Conservation (phyloP, 2,329 filamentous ascomycete species). For the Pseudogymnoascus sp. region DNA sequence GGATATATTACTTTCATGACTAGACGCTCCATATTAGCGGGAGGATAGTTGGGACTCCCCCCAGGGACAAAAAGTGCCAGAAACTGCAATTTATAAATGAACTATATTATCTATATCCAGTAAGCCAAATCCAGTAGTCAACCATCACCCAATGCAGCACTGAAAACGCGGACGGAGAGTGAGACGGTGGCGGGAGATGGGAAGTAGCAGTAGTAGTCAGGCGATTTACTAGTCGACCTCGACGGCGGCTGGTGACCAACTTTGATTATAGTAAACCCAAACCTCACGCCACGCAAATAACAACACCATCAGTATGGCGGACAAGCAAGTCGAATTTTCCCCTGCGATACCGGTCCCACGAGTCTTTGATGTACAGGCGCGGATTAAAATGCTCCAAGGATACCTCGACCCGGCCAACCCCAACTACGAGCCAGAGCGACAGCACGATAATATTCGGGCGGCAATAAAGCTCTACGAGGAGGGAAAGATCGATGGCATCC, state of each 20-base stretch:
- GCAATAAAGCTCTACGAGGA: neutral
- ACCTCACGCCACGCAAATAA: neutral
- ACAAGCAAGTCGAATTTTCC: neutral
- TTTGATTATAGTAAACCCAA: neutral
- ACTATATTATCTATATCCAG: too few relatives aligned
- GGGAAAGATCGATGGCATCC: neutral
- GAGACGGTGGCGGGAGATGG: too few relatives aligned
- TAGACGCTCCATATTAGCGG: neutral
- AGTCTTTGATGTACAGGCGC: neutral
- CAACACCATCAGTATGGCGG: neutral
- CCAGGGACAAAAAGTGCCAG: too few relatives aligned
- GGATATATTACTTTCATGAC: neutral
- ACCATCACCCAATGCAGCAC: neutral
- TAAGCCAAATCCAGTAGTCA: too few relatives aligned
- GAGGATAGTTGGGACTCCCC: neutral
- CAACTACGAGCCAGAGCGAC: neutral
- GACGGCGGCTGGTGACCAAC: too few relatives aligned
- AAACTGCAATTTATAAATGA: too few relatives aligned
- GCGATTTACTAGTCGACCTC: too few relatives aligned
- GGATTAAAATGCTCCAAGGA: neutral
- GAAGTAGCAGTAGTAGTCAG: too few relatives aligned
- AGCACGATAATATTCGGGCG: neutral
- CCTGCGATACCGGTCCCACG: neutral
- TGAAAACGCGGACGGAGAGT: too few relatives aligned
- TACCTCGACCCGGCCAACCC: neutral